phyloP scores from a whole-genome alignment of 768 basidiomycete species.

The Dioszegia aurantiaca region DNA sequence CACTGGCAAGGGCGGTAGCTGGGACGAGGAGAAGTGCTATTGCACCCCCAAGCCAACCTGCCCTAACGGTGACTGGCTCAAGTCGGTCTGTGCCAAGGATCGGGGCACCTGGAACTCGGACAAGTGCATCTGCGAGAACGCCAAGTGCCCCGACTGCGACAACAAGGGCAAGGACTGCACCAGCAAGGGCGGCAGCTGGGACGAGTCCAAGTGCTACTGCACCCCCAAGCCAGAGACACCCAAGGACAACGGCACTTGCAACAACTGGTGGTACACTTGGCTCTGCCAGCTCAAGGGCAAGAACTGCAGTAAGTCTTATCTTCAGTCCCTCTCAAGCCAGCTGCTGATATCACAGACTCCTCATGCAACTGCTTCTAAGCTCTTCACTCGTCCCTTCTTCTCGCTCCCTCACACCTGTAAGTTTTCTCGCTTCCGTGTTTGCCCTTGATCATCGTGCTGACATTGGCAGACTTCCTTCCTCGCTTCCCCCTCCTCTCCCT shows the following conservation, averaged over 20 bases:
- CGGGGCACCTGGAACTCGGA: conserved; percentile 3
- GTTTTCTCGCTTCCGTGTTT: no score
- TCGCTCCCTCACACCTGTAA: background rate
- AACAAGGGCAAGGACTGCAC: background rate
- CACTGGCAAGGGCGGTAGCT: no score
- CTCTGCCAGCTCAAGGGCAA: conserved; percentile 11
- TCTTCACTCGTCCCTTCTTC: background rate
- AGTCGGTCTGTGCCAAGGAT: conserved; percentile 1
- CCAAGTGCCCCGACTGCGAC: conserved; percentile 7
- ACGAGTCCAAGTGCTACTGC: conserved; percentile 1
- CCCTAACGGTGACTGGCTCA: conserved; percentile 4
- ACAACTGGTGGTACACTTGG: conserved; percentile 1
- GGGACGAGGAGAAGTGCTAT: background rate
- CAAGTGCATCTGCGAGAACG: conserved; percentile 2
- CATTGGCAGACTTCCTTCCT: no score
- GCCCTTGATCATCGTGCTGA: no score
- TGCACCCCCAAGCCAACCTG: background rate
- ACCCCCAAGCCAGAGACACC: background rate
- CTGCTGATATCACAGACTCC: conserved; percentile 1
- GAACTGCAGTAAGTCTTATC: conserved; percentile 1
- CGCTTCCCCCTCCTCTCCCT: no score
- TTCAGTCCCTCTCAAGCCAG: background rate
- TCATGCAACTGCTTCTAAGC: conserved; percentile 6
- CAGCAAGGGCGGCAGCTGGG: background rate
- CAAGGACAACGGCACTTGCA: background rate